Evolutionary conservation across 2,329 filamentous ascomycete genomes (phyloP), one percentile per base, ranked within the genome.

Genomic region (Colletotrichum brevisporum): DNA sequence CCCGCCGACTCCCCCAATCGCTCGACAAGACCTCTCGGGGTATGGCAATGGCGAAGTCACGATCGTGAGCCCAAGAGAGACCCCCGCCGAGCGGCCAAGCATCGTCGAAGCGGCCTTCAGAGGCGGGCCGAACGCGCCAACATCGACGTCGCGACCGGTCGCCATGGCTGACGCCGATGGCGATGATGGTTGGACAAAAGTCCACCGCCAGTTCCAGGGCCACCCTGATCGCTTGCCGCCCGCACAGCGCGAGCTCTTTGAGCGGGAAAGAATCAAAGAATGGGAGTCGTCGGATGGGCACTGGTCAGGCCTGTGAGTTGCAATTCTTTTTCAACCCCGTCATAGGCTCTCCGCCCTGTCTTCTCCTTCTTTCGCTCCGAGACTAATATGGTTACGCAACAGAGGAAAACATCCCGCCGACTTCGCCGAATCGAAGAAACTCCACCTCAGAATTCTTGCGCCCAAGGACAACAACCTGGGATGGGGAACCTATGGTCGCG

Each of bases 401-500:
- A 77, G 76, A 52, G 78, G 77, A 15, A 79, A 78, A 58, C 76
- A 78, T 8, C 60, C 72, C 3, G 41, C 75, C 41, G 73, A 76
- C 61, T 72, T 73, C 47, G 54, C 70, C 65, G 75, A 78, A 55
- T 75, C 76, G 2, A 76, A 75, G 50, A 75, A 75, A 67, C 56
- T 78, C 3, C 77, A 78, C 52, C 26, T 54, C 13, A 75, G 73
- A 36, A 73, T 78, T 71, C 31, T 56, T 5, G 60, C 60, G 13
- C 74, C 73, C 54, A 67, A 70, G 43, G 72, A 68, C 58, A 74
- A 76, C 53, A 77, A 80, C n/a, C 76, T 86, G 10, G 83, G 83
- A n/a, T 74, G 73, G 52, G 83, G 83, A 36, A 78, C 78, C 18
- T 83, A 81, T 73, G 83, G 83, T 51, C 73, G 79, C 43, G 84